A percentile compares a stretch with the other conserved stretches of the same genome.
phyloP scores from a whole-genome alignment of 2,329 filamentous ascomycete genomes.

The Neofusicoccum laricinum region DNA sequence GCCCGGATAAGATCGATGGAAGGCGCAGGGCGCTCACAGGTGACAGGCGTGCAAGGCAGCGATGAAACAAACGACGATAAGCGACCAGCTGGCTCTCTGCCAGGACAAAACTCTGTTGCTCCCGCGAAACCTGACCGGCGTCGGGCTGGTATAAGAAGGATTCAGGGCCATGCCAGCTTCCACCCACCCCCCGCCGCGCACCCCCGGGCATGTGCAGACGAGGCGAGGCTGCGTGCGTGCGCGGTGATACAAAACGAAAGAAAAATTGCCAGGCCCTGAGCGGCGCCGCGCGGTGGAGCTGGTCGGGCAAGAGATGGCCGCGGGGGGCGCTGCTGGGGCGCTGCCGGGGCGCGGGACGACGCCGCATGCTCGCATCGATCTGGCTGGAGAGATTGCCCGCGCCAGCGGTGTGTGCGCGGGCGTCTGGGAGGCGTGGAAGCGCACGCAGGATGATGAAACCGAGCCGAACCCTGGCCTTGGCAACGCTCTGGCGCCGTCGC shows the following conservation, averaged over 20 bases:
- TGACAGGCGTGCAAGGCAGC: background rate
- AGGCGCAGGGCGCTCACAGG: background rate
- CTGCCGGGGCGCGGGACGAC: background rate
- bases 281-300: background rate
- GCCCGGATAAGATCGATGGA: conserved; percentile 4
- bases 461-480: conserved; percentile 6
- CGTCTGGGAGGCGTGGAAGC: background rate
- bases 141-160: conserved; percentile 12
- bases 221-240: conserved; percentile 4
- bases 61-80: conserved; percentile 13
- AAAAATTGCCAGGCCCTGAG: conserved; percentile 6
- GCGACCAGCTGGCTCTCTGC: background rate
- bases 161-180: background rate
- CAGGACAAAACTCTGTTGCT: background rate
- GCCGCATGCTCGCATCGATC: conserved; percentile 6
- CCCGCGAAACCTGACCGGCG: conserved; percentile 9
- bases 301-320: background rate
- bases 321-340: background rate
- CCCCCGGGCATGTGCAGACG: conserved; percentile 3
- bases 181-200: background rate
- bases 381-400: background rate
- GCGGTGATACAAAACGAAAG: conserved; percentile 13
- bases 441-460: conserved; percentile 11
- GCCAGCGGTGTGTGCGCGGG: background rate
- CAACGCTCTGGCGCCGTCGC: conserved; percentile 2